phyloP scores from a whole-genome alignment of 148 eudicot species.

The Talinum fruticosum region DNA sequence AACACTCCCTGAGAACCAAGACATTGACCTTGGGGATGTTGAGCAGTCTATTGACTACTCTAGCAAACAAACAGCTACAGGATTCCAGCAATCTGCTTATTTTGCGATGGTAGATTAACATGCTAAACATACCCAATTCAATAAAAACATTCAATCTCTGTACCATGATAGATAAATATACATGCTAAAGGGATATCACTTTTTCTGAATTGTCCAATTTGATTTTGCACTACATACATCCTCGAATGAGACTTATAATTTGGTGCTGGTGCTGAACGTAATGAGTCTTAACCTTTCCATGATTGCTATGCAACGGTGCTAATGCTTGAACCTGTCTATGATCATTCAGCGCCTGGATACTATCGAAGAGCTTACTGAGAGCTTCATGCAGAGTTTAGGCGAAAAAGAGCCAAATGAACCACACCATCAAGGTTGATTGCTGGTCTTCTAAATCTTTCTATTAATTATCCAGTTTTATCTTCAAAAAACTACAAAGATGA shows the following conservation, averaged over 20 bases:
- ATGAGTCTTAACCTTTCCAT: neutral
- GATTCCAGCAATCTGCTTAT: constrained; percentile 56
- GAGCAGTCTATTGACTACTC: constrained; percentile 54
- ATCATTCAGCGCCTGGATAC: constrained; percentile 65
- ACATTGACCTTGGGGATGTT: constrained; percentile 51
- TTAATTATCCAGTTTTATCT: constrained; percentile 1
- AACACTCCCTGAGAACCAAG: constrained; percentile 63
- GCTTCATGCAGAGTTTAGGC: constrained; percentile 28
- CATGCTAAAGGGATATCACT: neutral
- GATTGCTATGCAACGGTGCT: neutral
- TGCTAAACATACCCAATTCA: neutral
- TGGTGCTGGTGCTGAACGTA: neutral
- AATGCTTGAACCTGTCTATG: constrained; percentile 15
- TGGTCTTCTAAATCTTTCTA: neutral
- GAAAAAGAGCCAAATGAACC: constrained; percentile 46
- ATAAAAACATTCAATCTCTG: neutral
- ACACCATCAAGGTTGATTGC: constrained; percentile 76
- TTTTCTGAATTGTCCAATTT: neutral
- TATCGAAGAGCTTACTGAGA: constrained; percentile 54
- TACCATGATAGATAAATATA: neutral
- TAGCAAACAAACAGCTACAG: constrained; percentile 37
- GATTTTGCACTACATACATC: neutral
- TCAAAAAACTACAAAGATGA: neutral
- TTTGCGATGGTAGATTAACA: constrained; percentile 57
- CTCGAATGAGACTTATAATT: neutral